phyloP scores from a whole-genome alignment of 345 rosid genomes.

The Camelina sativa region DNA sequence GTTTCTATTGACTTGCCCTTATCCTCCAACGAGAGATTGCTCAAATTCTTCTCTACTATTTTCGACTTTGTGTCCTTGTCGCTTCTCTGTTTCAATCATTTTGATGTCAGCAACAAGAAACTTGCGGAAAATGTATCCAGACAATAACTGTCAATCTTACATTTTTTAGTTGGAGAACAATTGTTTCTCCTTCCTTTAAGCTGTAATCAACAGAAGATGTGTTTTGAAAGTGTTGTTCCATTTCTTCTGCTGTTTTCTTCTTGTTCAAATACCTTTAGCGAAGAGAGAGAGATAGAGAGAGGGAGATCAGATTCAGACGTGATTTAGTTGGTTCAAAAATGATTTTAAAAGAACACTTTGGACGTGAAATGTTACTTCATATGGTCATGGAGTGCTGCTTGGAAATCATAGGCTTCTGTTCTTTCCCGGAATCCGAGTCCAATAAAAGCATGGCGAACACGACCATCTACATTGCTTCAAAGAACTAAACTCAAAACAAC shows the following conservation, averaged over 20 bases:
- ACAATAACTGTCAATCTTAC: slow-evolving; percentile 49
- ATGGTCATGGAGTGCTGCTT: slow-evolving; percentile 97
- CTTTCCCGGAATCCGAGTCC: slow-evolving; percentile 99
- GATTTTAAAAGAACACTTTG: neutral
- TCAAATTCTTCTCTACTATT: slow-evolving; percentile 60
- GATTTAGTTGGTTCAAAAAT: neutral
- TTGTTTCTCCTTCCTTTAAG: slow-evolving; percentile 91
- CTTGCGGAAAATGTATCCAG: neutral
- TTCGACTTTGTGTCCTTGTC: slow-evolving; percentile 54
- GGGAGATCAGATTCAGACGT: neutral
- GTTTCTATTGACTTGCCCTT: slow-evolving; percentile 62
- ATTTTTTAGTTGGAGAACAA: slow-evolving; percentile 77
- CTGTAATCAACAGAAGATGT: slow-evolving; percentile 80
- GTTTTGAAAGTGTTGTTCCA: slow-evolving; percentile 93
- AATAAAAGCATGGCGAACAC: slow-evolving; percentile 91
- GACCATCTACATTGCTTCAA: slow-evolving; percentile 71
- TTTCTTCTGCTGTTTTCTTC: slow-evolving; percentile 97
- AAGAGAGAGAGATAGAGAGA: slow-evolving; percentile 2
- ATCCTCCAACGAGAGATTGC: slow-evolving; percentile 62
- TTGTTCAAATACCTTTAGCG: slow-evolving; percentile 80
- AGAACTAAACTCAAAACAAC: slow-evolving; percentile 31
- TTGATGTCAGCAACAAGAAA: slow-evolving; percentile 9
- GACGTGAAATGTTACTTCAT: slow-evolving; percentile 65
- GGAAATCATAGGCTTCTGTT: slow-evolving; percentile 97
- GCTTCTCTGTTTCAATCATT: slow-evolving; percentile 49